Evolutionary conservation across 208 protist species (phyloP), one percentile per base, ranked within the genome.

Genomic region (Acanthamoeba pearcei): DNA sequence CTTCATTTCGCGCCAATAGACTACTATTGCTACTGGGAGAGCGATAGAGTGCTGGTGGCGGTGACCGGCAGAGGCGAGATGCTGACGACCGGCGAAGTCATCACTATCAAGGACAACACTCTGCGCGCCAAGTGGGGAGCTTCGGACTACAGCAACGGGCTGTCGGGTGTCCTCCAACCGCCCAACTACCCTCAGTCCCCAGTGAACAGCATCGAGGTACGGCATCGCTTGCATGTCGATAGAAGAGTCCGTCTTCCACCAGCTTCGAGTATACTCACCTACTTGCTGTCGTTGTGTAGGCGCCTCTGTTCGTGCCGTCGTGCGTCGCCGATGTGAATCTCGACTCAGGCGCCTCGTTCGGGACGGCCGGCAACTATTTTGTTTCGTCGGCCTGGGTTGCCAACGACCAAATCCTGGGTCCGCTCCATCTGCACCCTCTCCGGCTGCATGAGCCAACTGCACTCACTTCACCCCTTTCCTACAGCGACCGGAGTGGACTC

Each of bases 21-120:
- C 29, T 94, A 82, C 60, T 94, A 72, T 32, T 94, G 91, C 51
- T 51, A 94, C 57, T 94, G 91, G 91, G 91, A 94, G 60, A 94
- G 46, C 32, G 91, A 88, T 8, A 5, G 55, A 88, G 91, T 94
- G 68, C 55, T 94, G 51, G 74, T 94, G 10, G 91, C 72, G 10
- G 91, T 86, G 27, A 94, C 91, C 3, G 91, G 91, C 46, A 55
- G 70, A 27, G 91, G 70, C 12, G 91, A 94, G 53, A 94, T 72
- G 74, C 64, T 94, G 53, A 10, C 19, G 4, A 92, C 86, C 0
- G 86, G 86, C 13, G 38, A 92, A 13, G 6, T 57, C 5, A 24
- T 92, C 42, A 22, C 22, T 9, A 74, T 76, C 24, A 76, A 38
- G 42, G 55, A 92, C 27, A 92, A 92, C 86, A 76, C 86, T 32